Percentiles rank a stretch among this genome's conserved stretches.
Conservation (phyloP, 2,329 filamentous ascomycete genomes). For the Colletotrichum noveboracense region DNA sequence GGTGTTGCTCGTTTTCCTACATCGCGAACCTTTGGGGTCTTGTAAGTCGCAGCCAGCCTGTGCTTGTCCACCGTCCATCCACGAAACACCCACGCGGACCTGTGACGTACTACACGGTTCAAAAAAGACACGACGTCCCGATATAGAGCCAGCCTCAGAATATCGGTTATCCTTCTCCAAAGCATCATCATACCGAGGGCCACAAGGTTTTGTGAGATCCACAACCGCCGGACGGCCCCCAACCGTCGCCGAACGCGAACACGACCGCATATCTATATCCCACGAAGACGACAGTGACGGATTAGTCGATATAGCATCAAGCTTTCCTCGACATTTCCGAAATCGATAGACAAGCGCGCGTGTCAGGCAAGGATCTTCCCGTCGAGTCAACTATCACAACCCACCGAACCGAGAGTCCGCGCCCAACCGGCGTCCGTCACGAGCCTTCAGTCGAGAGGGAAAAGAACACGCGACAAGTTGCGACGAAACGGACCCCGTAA, state of each 20-base stretch:
- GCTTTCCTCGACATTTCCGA: not conserved
- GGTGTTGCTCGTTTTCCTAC: not conserved
- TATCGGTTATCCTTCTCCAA: not conserved
- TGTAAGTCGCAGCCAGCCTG: conserved; percentile 6
- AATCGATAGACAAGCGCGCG: not conserved
- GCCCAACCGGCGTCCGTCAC: not conserved
- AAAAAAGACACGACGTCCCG: not conserved
- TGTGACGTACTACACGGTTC: not conserved
- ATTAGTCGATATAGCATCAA: not conserved
- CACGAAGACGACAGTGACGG: not conserved
- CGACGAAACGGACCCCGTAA: not conserved
- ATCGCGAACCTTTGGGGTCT: not conserved
- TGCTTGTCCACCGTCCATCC: not conserved
- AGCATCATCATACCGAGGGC: not conserved
- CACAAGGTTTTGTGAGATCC: not conserved
- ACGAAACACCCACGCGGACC: not conserved
- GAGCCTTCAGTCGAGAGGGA: not conserved
- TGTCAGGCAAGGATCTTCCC: not conserved
- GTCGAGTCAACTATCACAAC: not conserved
- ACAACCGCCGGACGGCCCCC: not conserved
- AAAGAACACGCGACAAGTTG: not conserved
- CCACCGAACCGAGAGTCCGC: not conserved
- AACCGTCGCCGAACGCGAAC: not conserved
- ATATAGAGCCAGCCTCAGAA: not conserved
- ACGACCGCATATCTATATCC: not conserved